phyloP scores from a whole-genome alignment of 768 basidiomycete species.

The Russula compacta region DNA sequence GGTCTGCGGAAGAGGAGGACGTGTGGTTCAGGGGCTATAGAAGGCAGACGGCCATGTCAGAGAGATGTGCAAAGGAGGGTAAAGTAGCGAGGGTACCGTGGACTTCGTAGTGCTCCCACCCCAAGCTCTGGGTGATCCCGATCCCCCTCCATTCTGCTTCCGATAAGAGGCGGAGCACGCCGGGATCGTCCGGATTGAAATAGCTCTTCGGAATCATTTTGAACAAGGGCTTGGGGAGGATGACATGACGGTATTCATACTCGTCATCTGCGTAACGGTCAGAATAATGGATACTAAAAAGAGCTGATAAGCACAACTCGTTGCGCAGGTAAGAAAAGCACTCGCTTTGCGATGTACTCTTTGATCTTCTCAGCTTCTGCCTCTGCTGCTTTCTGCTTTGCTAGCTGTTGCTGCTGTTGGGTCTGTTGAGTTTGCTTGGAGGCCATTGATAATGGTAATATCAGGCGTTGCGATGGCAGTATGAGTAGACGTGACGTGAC shows the following conservation, averaged over 20 bases:
- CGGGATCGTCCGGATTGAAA: constrained; percentile 63
- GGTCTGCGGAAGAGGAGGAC: constrained; percentile 86
- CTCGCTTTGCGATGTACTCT: constrained; percentile 73
- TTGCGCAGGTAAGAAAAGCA: not conserved
- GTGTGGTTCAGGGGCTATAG: constrained; percentile 80
- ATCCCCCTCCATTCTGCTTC: constrained; percentile 95
- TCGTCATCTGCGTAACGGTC: constrained; percentile 87
- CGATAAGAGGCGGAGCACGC: constrained; percentile 69
- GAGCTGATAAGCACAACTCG: constrained; percentile 6
- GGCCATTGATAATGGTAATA: constrained; percentile 7
- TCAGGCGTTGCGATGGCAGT: not conserved
- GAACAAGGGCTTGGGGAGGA: constrained; percentile 88
- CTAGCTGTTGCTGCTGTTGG: constrained; percentile 17
- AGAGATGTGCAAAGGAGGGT: not conserved
- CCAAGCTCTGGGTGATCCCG: constrained; percentile 90
- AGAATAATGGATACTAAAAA: constrained; percentile 73
- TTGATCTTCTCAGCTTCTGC: constrained; percentile 34
- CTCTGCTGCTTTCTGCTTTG: constrained; percentile 20
- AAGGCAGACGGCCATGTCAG: not conserved
- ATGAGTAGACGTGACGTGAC: not conserved
- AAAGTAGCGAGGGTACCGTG: constrained; percentile 47
- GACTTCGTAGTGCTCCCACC: constrained; percentile 98
- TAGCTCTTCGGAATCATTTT: constrained; percentile 86
- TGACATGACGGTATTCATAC: constrained; percentile 96
- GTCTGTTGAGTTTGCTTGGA: constrained; percentile 16